Evolutionary conservation across 1,284 basidiomycete genomes (phyloP), one percentile per base, ranked within the genome.

Genomic region (Malassezia sympodialis): DNA sequence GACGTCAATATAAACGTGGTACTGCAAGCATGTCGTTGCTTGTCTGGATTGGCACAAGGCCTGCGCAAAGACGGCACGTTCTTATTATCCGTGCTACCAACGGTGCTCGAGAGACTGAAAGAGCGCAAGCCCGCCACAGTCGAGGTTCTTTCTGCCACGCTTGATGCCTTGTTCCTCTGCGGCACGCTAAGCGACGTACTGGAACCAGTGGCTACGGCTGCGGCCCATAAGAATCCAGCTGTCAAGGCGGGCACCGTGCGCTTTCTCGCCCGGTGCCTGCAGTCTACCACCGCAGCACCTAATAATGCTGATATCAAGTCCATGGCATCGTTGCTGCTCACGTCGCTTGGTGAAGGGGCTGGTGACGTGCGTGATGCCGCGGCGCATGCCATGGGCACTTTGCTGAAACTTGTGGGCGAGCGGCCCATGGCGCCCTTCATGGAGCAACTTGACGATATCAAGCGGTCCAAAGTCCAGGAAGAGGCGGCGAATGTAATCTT

Each of bases 341-440:
- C 78, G 1, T 80, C 93, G 2, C 80, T 96, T 21, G 87, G 88
- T 73, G 94, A 99, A 74, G 83, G 87, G 8, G 85, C 84, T 55
- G 91, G 90, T 70, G 88, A 88, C 27, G 90, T 94, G 21, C 83
- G 94, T 46, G 86, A 86, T 57, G 87, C 91, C 54, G 88, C 90
- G 15, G 90, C 90, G 0, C 81, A 82, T 32, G 88, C 85, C 65
- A 79, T 98, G 28, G 94, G 93, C 8, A 87, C 85, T 0, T 78
- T 98, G 63, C 93, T 94, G 88, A 96, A 90, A 79, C 90, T 98
- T 80, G 83, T 98, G 12, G 94, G 94, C 23, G 93, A 98, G 75
- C 80, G 94, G 26, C 84, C 87, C 11, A 81, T 99, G 60, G 90
- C 87, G 72, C 86, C 87, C 0, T 80, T 88, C 31, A 82, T 96